Conservation (phyloP, 2,329 filamentous ascomycete genomes). For the Sclerotiophoma versabilis region DNA sequence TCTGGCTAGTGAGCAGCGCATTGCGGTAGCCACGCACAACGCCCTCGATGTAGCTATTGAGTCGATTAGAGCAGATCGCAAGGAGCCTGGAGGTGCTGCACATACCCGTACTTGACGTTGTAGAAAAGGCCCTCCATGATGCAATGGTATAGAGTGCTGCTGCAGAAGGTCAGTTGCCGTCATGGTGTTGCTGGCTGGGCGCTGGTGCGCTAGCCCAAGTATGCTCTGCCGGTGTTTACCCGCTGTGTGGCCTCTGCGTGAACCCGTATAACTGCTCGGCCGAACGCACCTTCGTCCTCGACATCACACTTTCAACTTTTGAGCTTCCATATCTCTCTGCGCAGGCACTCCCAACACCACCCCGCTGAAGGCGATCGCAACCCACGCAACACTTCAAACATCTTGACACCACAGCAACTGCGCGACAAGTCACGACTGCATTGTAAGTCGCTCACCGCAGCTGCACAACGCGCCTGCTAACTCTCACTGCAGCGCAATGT, state of each 20-base stretch:
- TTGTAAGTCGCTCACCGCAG: constrained; percentile 18
- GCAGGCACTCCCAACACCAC: constrained; percentile 12
- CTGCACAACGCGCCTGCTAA: constrained; percentile 26
- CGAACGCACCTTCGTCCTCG: constrained; percentile 27
- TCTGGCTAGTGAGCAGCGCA: constrained; percentile 83
- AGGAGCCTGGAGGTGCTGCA: constrained; percentile 9
- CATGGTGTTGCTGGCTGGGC: constrained; percentile 8
- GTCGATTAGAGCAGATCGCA: constrained; percentile 21
- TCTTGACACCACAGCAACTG: not conserved
- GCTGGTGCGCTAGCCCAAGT: too few species aligned
- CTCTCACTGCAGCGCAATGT: constrained; percentile 23
- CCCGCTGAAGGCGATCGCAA: constrained; percentile 10
- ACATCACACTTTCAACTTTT: constrained; percentile 20
- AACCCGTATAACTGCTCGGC: constrained; percentile 2
- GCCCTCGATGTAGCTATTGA: constrained; percentile 86
- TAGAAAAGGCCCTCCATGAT: constrained; percentile 91
- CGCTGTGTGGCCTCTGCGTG: not conserved
- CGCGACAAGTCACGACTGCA: constrained; percentile 1
- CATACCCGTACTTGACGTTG: constrained; percentile 91
- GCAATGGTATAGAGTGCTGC: constrained; percentile 15
- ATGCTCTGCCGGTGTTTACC: not conserved
- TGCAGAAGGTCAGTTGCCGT: constrained; percentile 12
- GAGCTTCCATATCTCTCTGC: constrained; percentile 1
- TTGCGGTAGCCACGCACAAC: constrained; percentile 98
- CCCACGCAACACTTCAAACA: not conserved